Base-by-base conservation (phyloP, 352 stramenopile species). In the Thraustotheca clavata region DNA sequence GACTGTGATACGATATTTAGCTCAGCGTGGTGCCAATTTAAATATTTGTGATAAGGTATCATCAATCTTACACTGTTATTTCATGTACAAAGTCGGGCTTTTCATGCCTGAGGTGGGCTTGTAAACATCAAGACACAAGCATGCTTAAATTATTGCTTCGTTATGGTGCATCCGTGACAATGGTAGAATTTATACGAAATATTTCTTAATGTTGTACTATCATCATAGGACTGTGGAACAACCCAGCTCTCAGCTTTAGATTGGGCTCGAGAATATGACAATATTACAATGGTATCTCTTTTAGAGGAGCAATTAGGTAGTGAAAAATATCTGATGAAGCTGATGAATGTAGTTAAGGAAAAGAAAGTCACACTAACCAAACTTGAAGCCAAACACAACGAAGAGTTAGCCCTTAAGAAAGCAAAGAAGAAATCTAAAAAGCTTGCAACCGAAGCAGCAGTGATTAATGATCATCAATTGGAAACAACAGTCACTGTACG, bases 91-190 rank as follows among this genome's bases (percentile, higher is more conserved):
- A 65, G 57, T 38, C 22, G 9, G 57, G 57, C 14, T 65, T 65
- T 55, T 65, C 57, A 35, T 65, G 57, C 38, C 20, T 65, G 6
- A 26, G 57, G 9, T 65, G 57, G 57, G 57, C 57, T 5, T 24
- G 29, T 31, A 65, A 65, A 33, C 35, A 65, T 27, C 57, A 35
- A n/a, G 27, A 65, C 26, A n/a, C 29, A 16, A 27, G 14, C 9
- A 14, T 65, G 18, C 35, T 65, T 14, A 16, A 34, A n/a, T 2
- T 65, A 4, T 32, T 65, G 27, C 32, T 65, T 16, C 18, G 47
- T 16, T 26, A 43, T 27, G 57, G 57, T 16, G 57, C 32, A 22
- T 65, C 57, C 22, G 57, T 65, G 11, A 14, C 18, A 24, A 47
- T 57, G 29, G 57, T 65, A 6, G 12, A 20, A n/a, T 8, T 55